Evolutionary conservation across 176 grass and related monocot genomes (phyloP).

Genomic region (Eragrostis nindensis): DNA sequence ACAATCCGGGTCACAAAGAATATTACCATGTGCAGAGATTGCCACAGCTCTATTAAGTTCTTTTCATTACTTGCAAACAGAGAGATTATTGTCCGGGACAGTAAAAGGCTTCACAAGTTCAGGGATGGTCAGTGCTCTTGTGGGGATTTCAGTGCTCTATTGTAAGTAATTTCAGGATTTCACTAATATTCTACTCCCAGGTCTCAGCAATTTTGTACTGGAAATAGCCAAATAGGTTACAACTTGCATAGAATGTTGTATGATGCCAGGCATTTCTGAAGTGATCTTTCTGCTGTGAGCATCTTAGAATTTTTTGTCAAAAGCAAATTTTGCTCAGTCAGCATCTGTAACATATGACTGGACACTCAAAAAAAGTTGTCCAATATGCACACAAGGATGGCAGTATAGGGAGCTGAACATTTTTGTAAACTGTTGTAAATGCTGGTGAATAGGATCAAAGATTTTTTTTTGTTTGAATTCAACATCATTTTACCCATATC

Average conservation of each 20-base stretch:
- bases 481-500: not conserved
- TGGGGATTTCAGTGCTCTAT: constrained; percentile 71
- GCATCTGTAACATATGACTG: constrained; percentile 22
- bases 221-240: constrained; percentile 22
- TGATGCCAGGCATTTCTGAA: constrained; percentile 1
- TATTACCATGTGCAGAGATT: constrained; percentile 92
- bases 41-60: constrained; percentile 74
- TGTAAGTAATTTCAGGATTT: constrained; percentile 41
- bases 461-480: not conserved
- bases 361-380: constrained; percentile 9
- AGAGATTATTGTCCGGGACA: constrained; percentile 82
- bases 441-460: constrained; percentile 16
- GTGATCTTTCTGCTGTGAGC: constrained; percentile 8
- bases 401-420: constrained; percentile 18
- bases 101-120: constrained; percentile 84
- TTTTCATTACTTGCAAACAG: constrained; percentile 69
- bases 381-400: constrained; percentile 1
- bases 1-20: constrained; percentile 73
- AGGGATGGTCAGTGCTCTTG: constrained; percentile 78
- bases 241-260: constrained; percentile 11
- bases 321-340: constrained; percentile 22
- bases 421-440: constrained; percentile 41
- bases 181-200: not conserved
- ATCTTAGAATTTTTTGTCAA: constrained; percentile 23
- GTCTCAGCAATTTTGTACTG: constrained; percentile 25